phyloP scores from a whole-genome alignment of 768 basidiomycete genomes.

The Lentinula sp. region DNA sequence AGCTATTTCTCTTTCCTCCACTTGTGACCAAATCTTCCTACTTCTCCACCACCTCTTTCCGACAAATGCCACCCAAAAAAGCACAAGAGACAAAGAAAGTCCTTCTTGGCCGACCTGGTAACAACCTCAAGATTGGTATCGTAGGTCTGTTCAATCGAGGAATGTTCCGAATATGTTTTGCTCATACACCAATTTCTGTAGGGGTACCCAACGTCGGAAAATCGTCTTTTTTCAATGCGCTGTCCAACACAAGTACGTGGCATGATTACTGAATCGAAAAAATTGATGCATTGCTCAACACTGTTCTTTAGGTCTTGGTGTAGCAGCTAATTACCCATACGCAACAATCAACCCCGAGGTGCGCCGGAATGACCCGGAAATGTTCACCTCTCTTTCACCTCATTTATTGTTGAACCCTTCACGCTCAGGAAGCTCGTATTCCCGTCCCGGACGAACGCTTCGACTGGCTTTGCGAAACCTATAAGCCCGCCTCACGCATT shows the following conservation, averaged over 20 bases:
- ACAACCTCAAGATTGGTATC: conserved; percentile 98
- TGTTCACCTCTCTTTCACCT: neutral
- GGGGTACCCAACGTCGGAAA: conserved; percentile 97
- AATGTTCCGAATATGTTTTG: conserved; percentile 10
- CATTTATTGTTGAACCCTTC: conserved; percentile 3
- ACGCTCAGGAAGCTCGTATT: conserved; percentile 73
- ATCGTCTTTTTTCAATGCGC: conserved; percentile 97
- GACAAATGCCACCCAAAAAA: conserved; percentile 91
- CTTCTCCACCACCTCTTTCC: conserved; percentile 30
- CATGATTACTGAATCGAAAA: neutral
- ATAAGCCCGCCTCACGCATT: conserved; percentile 84
- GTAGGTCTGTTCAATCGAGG: conserved; percentile 65
- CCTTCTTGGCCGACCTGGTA: conserved; percentile 85
- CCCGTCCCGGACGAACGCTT: conserved; percentile 93
- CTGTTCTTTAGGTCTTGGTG: conserved; percentile 63
- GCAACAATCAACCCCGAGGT: conserved; percentile 87
- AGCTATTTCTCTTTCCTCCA: neutral
- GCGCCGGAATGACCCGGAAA: neutral
- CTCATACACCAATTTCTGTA: conserved; percentile 23
- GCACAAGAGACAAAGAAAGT: conserved; percentile 76
- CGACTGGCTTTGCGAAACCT: conserved; percentile 87
- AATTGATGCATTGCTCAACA: neutral
- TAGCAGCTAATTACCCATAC: conserved; percentile 97
- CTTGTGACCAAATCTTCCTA: conserved; percentile 11
- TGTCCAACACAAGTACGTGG: conserved; percentile 79